Evolutionary conservation across 2,329 filamentous ascomycete species (phyloP).

Genomic region (Sporothrix schenckii): DNA sequence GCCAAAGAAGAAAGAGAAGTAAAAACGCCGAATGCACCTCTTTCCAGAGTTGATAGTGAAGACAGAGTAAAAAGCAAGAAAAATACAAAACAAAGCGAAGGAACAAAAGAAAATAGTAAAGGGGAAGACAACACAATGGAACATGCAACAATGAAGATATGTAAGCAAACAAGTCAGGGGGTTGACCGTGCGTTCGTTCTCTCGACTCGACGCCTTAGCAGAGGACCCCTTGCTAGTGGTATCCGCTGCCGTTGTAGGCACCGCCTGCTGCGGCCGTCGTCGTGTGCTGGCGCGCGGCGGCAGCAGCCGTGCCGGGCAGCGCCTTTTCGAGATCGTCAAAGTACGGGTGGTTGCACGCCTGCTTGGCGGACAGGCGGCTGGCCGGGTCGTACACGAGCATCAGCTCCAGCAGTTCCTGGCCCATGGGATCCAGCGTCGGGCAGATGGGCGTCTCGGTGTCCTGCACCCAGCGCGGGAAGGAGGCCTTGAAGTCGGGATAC

Average conservation of each 20-base stretch:
- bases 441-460: slow-evolving; percentile 67
- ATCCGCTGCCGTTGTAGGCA: slow-evolving; percentile 42
- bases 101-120: background rate
- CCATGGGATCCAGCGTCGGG: slow-evolving; percentile 68
- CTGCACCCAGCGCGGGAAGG: slow-evolving; percentile 83
- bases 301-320: slow-evolving; percentile 6
- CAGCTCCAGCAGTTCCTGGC: slow-evolving; percentile 65
- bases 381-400: slow-evolving; percentile 84
- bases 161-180: background rate
- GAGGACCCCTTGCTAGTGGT: slow-evolving; percentile 40
- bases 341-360: slow-evolving; percentile 81
- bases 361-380: slow-evolving; percentile 81
- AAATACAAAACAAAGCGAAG: background rate
- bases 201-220: background rate
- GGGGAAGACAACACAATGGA: background rate
- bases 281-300: slow-evolving; percentile 26
- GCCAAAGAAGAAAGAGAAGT: slow-evolving; percentile 2
- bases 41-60: background rate
- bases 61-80: background rate
- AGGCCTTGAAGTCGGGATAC: slow-evolving; percentile 86
- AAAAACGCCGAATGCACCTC: slow-evolving; percentile 14
- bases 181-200: background rate
- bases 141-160: background rate
- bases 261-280: slow-evolving; percentile 36
- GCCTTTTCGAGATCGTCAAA: slow-evolving; percentile 55